A percentile compares a stretch with the other conserved stretches of the same genome.
Evolutionary conservation across 1,284 basidiomycete genomes (phyloP).

Genomic region (Melampsora medusae): DNA sequence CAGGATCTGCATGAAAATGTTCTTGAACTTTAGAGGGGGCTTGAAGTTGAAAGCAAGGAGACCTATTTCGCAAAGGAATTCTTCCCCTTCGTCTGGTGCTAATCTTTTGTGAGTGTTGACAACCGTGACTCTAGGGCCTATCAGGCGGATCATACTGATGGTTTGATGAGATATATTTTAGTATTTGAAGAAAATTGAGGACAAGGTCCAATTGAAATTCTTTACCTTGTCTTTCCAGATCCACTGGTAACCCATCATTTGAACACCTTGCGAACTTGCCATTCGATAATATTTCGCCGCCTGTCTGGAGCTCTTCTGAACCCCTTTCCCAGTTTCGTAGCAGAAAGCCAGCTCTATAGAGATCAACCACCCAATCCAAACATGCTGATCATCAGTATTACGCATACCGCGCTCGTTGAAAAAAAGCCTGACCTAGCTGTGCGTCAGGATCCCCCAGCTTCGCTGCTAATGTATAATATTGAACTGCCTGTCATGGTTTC

Average conservation of each 20-base stretch:
- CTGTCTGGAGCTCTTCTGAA: constrained; percentile 24
- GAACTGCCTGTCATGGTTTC: constrained; percentile 30
- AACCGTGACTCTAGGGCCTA: no score
- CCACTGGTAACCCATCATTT: constrained; percentile 45
- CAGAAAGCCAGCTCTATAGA: constrained; percentile 36
- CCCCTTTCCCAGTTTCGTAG: constrained; percentile 30
- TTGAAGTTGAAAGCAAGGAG: no score
- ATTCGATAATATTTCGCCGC: constrained; percentile 44
- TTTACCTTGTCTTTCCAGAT: constrained; percentile 44
- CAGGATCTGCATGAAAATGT: no score
- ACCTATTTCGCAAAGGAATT: no score
- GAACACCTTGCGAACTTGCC: constrained; percentile 28
- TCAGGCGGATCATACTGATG: no score
- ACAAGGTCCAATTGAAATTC: background rate
- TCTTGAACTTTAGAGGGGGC: no score
- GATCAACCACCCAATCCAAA: background rate
- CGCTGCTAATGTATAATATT: constrained; percentile 38
- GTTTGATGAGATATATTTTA: no score
- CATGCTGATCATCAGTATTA: background rate
- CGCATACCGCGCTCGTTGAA: background rate
- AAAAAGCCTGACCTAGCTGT: constrained; percentile 35
- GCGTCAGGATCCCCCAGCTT: constrained; percentile 34
- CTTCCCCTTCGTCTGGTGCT: no score
- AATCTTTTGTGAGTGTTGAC: no score
- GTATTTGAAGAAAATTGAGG: background rate